Percentiles rank a stretch among this genome's conserved stretches.
Evolutionary conservation across 31 red algal species (phyloP).

Genomic region (Endocladia muricata): DNA sequence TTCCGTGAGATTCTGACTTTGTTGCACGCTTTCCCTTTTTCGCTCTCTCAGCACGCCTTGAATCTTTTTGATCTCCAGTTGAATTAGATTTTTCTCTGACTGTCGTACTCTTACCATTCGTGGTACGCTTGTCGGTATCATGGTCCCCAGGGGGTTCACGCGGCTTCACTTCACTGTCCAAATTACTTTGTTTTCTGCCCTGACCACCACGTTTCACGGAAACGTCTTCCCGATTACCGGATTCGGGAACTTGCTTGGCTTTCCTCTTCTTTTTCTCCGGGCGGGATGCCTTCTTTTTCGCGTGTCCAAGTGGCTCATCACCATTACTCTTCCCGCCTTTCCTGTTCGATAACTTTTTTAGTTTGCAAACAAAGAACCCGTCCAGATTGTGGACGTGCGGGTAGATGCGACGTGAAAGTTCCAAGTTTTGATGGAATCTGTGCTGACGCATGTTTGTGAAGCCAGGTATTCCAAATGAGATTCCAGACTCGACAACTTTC

Average conservation of each 20-base stretch:
- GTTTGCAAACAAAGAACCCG: conserved; percentile 96
- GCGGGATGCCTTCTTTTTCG: background rate
- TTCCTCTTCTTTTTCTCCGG: background rate
- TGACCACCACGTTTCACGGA: background rate
- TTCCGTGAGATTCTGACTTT: too few relatives aligned
- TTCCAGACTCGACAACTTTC: conserved; percentile 71
- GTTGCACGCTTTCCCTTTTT: too few relatives aligned
- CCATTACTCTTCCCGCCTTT: background rate
- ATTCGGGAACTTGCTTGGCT: background rate
- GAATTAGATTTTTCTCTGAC: too few relatives aligned
- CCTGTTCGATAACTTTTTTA: conserved; percentile 69
- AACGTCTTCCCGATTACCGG: background rate
- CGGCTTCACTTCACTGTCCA: too few relatives aligned
- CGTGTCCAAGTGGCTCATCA: background rate
- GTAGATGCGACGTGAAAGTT: conserved; percentile 64
- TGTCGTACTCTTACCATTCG: too few relatives aligned
- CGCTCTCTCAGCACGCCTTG: too few relatives aligned
- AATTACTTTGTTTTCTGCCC: background rate
- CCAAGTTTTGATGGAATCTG: conserved; percentile 78
- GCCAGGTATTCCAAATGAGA: conserved; percentile 87
- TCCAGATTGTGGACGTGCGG: conserved; percentile 98
- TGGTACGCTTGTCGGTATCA: too few relatives aligned
- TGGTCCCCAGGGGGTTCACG: too few relatives aligned
- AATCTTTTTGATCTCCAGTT: too few relatives aligned
- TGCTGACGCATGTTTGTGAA: conserved; percentile 73